Conservation (phyloP, 2,329 filamentous ascomycete genomes). For the Botrytis sinoallii region DNA sequence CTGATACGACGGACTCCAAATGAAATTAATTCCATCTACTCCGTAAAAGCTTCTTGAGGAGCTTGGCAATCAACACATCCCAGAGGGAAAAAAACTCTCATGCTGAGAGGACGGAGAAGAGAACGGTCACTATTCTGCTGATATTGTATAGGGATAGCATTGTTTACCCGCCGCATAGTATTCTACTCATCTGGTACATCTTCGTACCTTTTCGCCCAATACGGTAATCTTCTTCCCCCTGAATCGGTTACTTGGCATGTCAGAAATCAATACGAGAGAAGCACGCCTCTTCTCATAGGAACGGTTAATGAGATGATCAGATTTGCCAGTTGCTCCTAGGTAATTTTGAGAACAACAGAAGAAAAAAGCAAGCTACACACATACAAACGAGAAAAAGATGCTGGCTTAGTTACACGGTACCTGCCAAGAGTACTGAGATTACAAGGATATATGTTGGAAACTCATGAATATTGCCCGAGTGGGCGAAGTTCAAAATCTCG, state of each 20-base stretch:
- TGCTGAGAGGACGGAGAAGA: neutral
- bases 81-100: neutral
- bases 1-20: neutral
- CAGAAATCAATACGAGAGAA: slow-evolving; percentile 17
- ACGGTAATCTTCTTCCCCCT: neutral
- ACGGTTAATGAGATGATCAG: neutral
- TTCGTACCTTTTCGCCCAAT: neutral
- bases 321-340: neutral
- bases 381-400: neutral
- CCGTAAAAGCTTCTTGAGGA: neutral
- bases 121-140: neutral
- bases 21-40: neutral
- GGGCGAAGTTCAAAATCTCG: slow-evolving; percentile 14
- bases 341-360: neutral
- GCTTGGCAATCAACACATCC: neutral
- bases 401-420: slow-evolving; percentile 7
- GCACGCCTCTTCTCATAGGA: slow-evolving; percentile 2
- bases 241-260: slow-evolving; percentile 1
- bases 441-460: slow-evolving; percentile 9
- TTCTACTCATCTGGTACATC: neutral
- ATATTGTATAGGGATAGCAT: neutral
- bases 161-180: neutral
- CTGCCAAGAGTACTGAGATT: slow-evolving; percentile 10
- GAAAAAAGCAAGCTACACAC: neutral
- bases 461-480: slow-evolving; percentile 9